Conservation (phyloP, 1,139 yeast genomes). For the Pichia sp. region DNA sequence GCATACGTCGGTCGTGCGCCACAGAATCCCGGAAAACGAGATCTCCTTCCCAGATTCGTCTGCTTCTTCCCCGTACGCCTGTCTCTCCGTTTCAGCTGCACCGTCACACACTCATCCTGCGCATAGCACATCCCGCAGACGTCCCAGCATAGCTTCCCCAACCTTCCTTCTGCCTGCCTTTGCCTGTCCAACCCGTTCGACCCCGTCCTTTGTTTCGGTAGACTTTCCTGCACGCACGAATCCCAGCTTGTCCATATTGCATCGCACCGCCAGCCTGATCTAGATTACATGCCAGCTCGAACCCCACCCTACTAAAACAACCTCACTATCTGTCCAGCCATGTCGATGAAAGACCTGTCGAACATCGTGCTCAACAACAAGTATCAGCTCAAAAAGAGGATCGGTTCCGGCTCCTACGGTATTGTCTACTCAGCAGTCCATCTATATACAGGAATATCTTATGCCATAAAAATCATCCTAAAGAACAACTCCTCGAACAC, state of each 20-base stretch:
- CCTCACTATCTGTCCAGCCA: not conserved
- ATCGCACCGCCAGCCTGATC: not conserved
- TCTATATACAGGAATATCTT: constrained; percentile 42
- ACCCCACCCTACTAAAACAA: not conserved
- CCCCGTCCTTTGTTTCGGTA: no score
- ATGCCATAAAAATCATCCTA: constrained; percentile 72
- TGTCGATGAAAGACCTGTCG: constrained; percentile 28
- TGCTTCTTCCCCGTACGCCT: not conserved
- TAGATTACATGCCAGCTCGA: not conserved
- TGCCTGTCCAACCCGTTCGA: not conserved
- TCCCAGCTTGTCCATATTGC: not conserved
- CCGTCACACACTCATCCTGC: no score
- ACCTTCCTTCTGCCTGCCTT: no score
- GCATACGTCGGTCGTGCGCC: not conserved
- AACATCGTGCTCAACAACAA: constrained; percentile 37
- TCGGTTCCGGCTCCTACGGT: constrained; percentile 93
- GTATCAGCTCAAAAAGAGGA: constrained; percentile 46
- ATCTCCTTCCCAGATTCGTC: not conserved
- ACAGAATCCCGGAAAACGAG: not conserved
- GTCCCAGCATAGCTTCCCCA: no score
- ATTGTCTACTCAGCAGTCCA: constrained; percentile 71
- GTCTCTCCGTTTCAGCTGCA: not conserved
- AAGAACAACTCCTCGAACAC: constrained; percentile 36
- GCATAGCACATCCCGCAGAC: no score
- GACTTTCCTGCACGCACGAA: not conserved